These are phyloP conservation scores for Colletotrichum camelliae DNA, from an alignment of 2,329 filamentous ascomycete species.

Conservation along the genomic window DNA sequence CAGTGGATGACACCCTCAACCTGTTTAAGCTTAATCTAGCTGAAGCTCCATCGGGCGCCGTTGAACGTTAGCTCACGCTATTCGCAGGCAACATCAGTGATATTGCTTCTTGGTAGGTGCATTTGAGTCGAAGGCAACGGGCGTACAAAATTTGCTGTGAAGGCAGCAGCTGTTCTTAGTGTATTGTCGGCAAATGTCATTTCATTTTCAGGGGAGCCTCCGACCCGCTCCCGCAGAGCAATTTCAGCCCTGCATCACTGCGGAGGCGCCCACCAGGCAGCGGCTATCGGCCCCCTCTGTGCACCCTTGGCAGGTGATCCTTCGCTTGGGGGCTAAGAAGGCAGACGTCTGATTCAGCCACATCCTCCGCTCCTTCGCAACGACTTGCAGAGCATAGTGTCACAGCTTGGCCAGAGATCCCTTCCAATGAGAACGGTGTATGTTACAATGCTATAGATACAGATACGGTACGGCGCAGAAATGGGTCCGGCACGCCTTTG, in stretches of 20 bases:
- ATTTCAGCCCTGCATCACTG: not conserved
- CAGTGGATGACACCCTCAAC: not conserved
- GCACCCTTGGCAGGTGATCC: not conserved
- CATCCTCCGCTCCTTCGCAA: not conserved
- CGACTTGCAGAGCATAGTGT: not conserved
- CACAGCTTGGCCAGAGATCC: not conserved
- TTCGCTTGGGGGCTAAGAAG: not conserved
- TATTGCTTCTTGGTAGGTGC: not conserved
- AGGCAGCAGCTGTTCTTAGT: not conserved
- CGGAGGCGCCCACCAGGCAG: not conserved
- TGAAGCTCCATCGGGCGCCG: not conserved
- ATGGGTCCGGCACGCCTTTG: not conserved
- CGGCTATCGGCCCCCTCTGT: not conserved
- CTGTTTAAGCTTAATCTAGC: not conserved
- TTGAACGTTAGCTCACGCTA: not conserved
- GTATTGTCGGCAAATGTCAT: not conserved
- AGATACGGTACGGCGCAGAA: not conserved
- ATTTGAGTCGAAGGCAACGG: not conserved
- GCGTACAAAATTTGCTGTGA: not conserved
- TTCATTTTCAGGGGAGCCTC: not conserved
- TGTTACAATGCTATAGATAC: not conserved
- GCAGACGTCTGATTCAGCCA: not conserved
- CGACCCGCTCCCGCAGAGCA: not conserved
- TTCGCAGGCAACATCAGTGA: not conserved
- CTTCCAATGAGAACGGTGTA: not conserved